Evolutionary conservation across 2,329 filamentous ascomycete species (phyloP), one percentile per base, ranked within the genome.

Genomic region (Talaromyces sp.): DNA sequence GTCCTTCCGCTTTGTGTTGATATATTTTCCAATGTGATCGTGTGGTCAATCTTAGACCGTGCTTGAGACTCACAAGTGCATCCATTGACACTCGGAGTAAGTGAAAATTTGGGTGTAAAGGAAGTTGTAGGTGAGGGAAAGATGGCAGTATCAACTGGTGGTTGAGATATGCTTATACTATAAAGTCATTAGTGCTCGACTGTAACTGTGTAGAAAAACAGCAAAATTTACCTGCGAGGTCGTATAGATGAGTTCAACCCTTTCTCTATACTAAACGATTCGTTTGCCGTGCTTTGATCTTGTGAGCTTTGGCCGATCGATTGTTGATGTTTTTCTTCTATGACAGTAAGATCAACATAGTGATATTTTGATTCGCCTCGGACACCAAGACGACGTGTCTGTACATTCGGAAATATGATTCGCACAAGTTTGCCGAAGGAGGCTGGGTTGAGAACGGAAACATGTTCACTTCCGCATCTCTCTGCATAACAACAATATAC

Each of bases 351-450:
- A 68, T 83, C 81, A 57, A 83, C 81, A 67, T 99, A 99, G 78
- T 99, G 95, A 76, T 99, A 99, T 76, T 99, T 99, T 14, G 95
- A 99, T 80, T 98, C 94, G 68, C 95, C 95, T 62, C 95, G 88
- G 56, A 98, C 93, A 68, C 95, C 95, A 13, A 99, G 83, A 68
- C 95, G 87, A 66, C 95, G 86, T 37, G 95, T 99, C 78, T 96
- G 94, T 24, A 99, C 89, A 48, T 93, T 94, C 0, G 95, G 94
- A 72, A 98, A 99, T 60, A 99, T 90, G 45, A 99, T 94, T 37
- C 95, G 88, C 39, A 99, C 95, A 50, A 99, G 86, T 78, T 99
- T 99, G 64, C 95, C 95, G 78, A 99, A 99, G 33, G 94, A 98
- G 10, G 95, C 95, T 48, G 95, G 95, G 74, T 99, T 99, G 65